These are phyloP conservation scores for Cytospora leucostoma DNA, from an alignment of 2,329 filamentous ascomycete species.

Conservation along the genomic window DNA sequence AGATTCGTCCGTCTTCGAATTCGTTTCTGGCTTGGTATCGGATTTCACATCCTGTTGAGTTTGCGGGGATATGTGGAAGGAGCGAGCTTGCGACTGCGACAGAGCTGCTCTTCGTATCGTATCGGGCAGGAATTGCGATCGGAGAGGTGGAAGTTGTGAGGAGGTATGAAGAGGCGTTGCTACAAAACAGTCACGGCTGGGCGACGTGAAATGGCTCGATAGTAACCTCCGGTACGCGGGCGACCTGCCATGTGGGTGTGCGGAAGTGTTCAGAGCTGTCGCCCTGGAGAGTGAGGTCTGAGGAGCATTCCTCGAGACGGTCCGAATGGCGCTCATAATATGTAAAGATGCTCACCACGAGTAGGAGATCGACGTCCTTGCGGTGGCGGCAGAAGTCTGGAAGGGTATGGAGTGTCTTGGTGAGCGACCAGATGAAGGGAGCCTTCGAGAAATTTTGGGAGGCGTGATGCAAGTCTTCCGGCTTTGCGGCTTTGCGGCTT, in stretches of 20 bases:
- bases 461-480: constrained; percentile 19
- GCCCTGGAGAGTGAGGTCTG: constrained; percentile 46
- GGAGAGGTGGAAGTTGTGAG: constrained; percentile 42
- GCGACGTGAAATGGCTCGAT: constrained; percentile 33
- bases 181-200: constrained; percentile 35
- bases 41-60: constrained; percentile 38
- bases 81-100: constrained; percentile 35
- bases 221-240: constrained; percentile 52
- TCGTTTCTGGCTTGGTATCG: constrained; percentile 38
- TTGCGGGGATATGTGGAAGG: constrained; percentile 43
- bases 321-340: constrained; percentile 50
- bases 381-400: constrained; percentile 12
- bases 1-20: constrained; percentile 41
- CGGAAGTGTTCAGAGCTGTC: constrained; percentile 39
- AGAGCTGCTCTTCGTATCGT: constrained; percentile 41
- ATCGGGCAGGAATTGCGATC: constrained; percentile 49
- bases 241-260: constrained; percentile 45
- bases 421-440: constrained; percentile 1
- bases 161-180: constrained; percentile 34
- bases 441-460: constrained; percentile 23
- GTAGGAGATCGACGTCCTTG: constrained; percentile 24
- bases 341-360: constrained; percentile 30
- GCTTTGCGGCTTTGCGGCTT: constrained; percentile 14
- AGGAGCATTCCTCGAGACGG: constrained; percentile 46
- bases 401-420: neutral